These are phyloP conservation scores for Cutaneotrichosporon dermatis DNA, from an alignment of 1,284 basidiomycete species.

Conservation along the genomic window DNA sequence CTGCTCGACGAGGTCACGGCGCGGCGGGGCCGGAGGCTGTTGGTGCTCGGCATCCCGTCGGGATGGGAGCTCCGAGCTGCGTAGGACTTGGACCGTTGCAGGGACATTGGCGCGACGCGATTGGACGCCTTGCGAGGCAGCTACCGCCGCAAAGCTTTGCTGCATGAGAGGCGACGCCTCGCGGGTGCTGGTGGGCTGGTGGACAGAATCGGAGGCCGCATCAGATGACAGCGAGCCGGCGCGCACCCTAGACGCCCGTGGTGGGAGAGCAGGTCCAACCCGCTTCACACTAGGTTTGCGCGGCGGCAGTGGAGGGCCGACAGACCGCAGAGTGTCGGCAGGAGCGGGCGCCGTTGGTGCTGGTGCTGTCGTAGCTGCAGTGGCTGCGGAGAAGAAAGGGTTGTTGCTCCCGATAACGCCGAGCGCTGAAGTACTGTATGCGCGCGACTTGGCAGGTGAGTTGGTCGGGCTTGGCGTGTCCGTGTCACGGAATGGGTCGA, in stretches of 20 bases:
- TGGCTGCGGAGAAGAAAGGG: constrained; percentile 7
- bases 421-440: constrained; percentile 3
- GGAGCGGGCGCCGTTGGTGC: neutral
- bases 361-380: neutral
- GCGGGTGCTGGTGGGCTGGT: constrained; percentile 18
- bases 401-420: constrained; percentile 16
- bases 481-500: constrained; percentile 19
- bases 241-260: neutral
- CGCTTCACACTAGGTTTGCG: constrained; percentile 16
- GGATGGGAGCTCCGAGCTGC: constrained; percentile 4
- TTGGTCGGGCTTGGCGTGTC: constrained; percentile 2
- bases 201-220: neutral
- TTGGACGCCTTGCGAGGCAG: constrained; percentile 8
- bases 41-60: neutral
- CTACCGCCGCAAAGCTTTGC: constrained; percentile 15
- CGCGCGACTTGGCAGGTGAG: constrained; percentile 13
- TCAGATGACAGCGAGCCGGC: constrained; percentile 13
- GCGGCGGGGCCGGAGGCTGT: neutral
- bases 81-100: constrained; percentile 16
- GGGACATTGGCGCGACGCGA: constrained; percentile 3
- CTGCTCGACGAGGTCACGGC: constrained; percentile 14
- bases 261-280: constrained; percentile 4
- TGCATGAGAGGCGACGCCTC: constrained; percentile 17
- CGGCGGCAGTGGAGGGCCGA: constrained; percentile 18
- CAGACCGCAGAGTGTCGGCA: neutral